phyloP scores from a whole-genome alignment of 176 grass and related monocot species.

The Alloteropsis semialata region DNA sequence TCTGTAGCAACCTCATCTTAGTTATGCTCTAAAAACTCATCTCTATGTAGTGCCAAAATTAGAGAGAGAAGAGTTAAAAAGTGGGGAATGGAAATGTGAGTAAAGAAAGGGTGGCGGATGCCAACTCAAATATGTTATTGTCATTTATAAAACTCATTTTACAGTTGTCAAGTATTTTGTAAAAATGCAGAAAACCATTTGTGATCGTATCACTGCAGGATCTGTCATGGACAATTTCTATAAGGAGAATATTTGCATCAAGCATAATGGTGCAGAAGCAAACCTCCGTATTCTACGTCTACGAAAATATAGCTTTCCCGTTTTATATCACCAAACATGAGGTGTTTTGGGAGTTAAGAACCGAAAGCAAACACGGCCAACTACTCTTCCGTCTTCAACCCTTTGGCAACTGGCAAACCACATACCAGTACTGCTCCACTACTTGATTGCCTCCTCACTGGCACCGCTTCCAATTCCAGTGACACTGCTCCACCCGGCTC shows the following conservation, averaged over 20 bases:
- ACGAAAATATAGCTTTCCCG: background rate
- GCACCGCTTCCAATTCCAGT: slow-evolving; percentile 15
- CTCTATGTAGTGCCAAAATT: too few species aligned
- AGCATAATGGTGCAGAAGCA: background rate
- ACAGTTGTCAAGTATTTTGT: too few species aligned
- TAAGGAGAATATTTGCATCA: background rate
- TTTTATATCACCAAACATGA: background rate
- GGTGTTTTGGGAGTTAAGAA: background rate
- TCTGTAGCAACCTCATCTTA: too few species aligned
- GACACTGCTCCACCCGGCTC: slow-evolving; percentile 20
- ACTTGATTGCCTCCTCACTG: slow-evolving; percentile 2
- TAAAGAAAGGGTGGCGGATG: too few species aligned
- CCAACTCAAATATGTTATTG: too few species aligned
- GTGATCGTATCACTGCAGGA: too few species aligned
- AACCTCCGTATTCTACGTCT: background rate
- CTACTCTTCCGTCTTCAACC: background rate
- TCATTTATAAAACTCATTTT: too few species aligned
- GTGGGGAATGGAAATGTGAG: too few species aligned
- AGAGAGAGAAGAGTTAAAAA: too few species aligned
- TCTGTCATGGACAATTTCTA: too few species aligned
- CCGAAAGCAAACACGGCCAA: background rate
- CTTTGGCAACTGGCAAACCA: background rate
- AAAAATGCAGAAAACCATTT: too few species aligned
- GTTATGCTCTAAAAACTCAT: too few species aligned
- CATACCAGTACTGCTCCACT: background rate